Base-by-base conservation (phyloP, 2,329 filamentous ascomycete genomes). In the Aspergillus nomiae region DNA sequence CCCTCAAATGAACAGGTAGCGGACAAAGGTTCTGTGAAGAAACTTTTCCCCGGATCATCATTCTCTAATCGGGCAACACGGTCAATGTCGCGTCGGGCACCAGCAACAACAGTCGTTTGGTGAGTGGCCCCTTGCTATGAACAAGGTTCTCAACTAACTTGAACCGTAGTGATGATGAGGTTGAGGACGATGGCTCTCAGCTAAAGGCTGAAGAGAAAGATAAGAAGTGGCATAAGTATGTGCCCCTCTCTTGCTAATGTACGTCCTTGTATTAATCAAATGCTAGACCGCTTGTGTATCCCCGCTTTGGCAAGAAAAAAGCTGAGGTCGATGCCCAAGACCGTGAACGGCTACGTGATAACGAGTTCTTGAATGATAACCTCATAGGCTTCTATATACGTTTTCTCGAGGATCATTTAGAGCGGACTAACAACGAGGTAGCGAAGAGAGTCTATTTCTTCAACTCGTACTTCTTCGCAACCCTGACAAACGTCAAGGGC, bases 391-490 rank as follows among this genome's bases (percentile, higher is more conserved):
- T 97, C 74, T 97, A 96, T 73, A 83, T 97, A 60, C 88, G 90
- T 34, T 91, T 89, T 69, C 80, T 94, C 7, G 88, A 94, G 72
- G 80, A 85, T 62, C 78, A 85, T 48, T 76, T 90, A 41, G 84
- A 87, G 66, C 77, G 81, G 45, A 80, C 84, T 12, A 82, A 84
- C 2, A 84, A 86, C 0, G 81, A 87, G 53, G 69, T 89, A 4
- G 80, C 88, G 0, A 82, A 87, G 63, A 87, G 88, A 58, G 87
- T 96, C 4, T 92, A 96, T 74, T 91, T 97, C 69, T 94, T 96
- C 81, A 98, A 94, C 74, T 95, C 92, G 0, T 97, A 92, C 77
- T 97, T 98, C 78, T 98, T 91, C 73, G 87, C 90, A 24, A 90
- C 89, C 55, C 83, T 98, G 51, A 92, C 86, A 21, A 89, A 87